Base-by-base conservation (phyloP, 148 eudicot genomes). In the Pharnaceum exiguum region DNA sequence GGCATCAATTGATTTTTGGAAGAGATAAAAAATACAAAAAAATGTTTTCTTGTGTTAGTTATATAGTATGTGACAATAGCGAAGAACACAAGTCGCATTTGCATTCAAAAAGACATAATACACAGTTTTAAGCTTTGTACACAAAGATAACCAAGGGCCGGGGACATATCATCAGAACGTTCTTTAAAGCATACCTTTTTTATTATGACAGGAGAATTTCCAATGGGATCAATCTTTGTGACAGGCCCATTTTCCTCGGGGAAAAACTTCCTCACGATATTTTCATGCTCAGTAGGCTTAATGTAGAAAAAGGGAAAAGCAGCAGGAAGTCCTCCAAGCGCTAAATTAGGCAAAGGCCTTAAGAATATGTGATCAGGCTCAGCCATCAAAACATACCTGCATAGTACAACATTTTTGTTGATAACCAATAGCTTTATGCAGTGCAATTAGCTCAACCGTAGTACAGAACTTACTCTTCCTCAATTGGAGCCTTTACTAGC, bases 261-360 rank as follows among this genome's bases (percentile, higher is more conserved):
- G 59, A 62, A 93, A 67, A 56, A 89, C 59, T 89, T 93, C 56
- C 99, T 70, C 26, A 88, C 56, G 31, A 83, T 62, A 52, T 93
- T 85, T 62, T 81, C 96, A 55, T 89, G 37, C 19, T 93, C 74
- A 21, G 77, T 46, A 37, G 96, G 99, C 71, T 78, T 93, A 37
- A 93, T 89, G 78, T 93, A 93, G 83, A 93, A 93, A 66, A 93
- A 93, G 38, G 96, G 87, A 60, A 63, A 93, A 29, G 80, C 99
- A 65, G 91, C 99, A 10, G 99, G 96, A 59, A 71, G 67, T 42
- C 71, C 87, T 58, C 82, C 88, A 59, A 55, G 67, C 25, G 96
- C 88, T 76, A 93, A 80, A 73, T 93, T 93, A 44, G 96, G 96
- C 59, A 93, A 71, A 10, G 99, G 96, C 62, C 79, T 79, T 46